These are phyloP conservation scores for Venturia oleaginea DNA, from an alignment of 2,329 filamentous ascomycete species.

Conservation along the genomic window DNA sequence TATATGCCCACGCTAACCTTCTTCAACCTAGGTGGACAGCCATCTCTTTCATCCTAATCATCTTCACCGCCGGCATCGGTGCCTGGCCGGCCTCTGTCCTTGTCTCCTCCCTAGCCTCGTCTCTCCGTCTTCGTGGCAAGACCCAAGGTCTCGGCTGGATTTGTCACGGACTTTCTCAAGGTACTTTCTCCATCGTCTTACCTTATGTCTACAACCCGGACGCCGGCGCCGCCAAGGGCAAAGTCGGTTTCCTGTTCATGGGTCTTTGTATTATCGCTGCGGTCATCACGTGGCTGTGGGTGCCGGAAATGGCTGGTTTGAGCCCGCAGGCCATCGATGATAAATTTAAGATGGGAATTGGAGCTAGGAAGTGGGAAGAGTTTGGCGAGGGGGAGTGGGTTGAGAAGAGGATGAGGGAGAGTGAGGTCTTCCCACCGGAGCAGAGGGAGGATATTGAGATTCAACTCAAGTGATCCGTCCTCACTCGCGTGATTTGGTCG, in stretches of 20 bases:
- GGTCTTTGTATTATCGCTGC: conserved; percentile 28
- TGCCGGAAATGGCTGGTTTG: conserved; percentile 47
- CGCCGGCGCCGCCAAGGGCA: conserved; percentile 32
- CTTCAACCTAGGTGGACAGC: conserved; percentile 29
- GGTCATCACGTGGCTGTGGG: conserved; percentile 33
- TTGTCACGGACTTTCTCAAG: conserved; percentile 31
- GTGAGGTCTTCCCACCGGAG: background rate
- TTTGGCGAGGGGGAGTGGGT: background rate
- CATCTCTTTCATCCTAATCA: conserved; percentile 32
- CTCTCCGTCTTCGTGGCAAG: conserved; percentile 35
- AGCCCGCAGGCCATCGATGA: conserved; percentile 40
- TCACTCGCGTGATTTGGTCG: background rate
- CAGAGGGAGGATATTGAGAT: background rate
- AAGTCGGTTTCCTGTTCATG: conserved; percentile 34
- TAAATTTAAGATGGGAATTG: conserved; percentile 24
- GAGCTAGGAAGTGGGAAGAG: background rate
- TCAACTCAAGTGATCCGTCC: background rate
- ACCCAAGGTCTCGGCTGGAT: conserved; percentile 38
- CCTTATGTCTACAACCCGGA: conserved; percentile 45
- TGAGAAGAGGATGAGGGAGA: background rate
- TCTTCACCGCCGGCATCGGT: conserved; percentile 33
- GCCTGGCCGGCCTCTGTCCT: conserved; percentile 38
- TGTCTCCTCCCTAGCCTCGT: conserved; percentile 35
- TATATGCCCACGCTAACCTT: background rate
- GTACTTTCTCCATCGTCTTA: conserved; percentile 37